Evolutionary conservation across 2,329 filamentous ascomycete genomes (phyloP).

Genomic region (Neurospora crassa): DNA sequence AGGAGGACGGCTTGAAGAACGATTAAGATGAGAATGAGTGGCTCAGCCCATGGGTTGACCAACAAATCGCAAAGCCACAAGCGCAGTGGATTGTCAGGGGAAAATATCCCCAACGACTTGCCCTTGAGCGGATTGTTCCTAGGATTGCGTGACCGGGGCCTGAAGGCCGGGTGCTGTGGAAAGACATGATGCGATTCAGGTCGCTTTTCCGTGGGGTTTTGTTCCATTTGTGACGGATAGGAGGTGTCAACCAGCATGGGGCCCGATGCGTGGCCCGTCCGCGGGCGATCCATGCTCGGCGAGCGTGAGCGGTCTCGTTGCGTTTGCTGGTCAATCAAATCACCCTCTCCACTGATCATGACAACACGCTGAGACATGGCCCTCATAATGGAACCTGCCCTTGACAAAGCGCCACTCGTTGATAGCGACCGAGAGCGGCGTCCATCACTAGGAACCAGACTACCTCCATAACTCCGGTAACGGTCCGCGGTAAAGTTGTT

Average conservation of each 20-base stretch:
- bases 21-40: slow-evolving; percentile 77
- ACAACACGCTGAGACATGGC: slow-evolving; percentile 96
- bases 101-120: slow-evolving; percentile 76
- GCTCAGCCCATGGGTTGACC: slow-evolving; percentile 79
- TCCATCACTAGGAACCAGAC: slow-evolving; percentile 39
- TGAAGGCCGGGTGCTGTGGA: slow-evolving; percentile 22
- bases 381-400: slow-evolving; percentile 67
- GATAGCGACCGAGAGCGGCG: slow-evolving; percentile 54
- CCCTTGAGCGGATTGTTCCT: slow-evolving; percentile 74
- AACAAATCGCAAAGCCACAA: slow-evolving; percentile 71
- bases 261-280: slow-evolving; percentile 35
- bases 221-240: slow-evolving; percentile 40
- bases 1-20: slow-evolving; percentile 82
- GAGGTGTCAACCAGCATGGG: slow-evolving; percentile 38
- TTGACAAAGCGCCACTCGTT: slow-evolving; percentile 52
- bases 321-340: slow-evolving; percentile 65
- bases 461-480: slow-evolving; percentile 47
- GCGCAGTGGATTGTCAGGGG: slow-evolving; percentile 66
- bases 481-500: slow-evolving; percentile 40
- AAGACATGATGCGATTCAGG: slow-evolving; percentile 23
- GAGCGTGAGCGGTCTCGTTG: slow-evolving; percentile 51
- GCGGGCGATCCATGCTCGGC: slow-evolving; percentile 41
- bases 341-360: slow-evolving; percentile 88
- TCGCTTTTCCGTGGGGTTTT: slow-evolving; percentile 33
- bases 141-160: slow-evolving; percentile 23